Conservation (phyloP, 495 filamentous ascomycete genomes). For the Pyrenopolyporus hunteri region DNA sequence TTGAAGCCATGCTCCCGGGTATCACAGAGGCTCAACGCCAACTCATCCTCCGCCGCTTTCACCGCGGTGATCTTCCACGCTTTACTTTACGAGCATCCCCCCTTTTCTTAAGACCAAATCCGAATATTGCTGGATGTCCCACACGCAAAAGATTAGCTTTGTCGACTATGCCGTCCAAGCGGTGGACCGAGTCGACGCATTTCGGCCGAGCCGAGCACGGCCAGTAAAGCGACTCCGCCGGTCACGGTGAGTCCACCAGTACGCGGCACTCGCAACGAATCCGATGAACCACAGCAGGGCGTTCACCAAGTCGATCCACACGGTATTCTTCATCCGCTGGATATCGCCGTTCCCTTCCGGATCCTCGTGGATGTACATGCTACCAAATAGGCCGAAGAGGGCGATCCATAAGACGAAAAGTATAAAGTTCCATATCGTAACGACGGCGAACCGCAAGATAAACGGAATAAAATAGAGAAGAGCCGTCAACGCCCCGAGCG, state of each 20-base stretch:
- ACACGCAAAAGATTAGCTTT: too few relatives aligned
- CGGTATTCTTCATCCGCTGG: slow-evolving; percentile 80
- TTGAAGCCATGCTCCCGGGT: slow-evolving; percentile 10
- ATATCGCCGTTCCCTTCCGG: slow-evolving; percentile 64
- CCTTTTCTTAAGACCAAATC: too few relatives aligned
- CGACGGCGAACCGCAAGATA: slow-evolving; percentile 57
- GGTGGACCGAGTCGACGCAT: slow-evolving; percentile 28
- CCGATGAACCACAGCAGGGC: slow-evolving; percentile 74
- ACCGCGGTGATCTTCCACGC: not conserved
- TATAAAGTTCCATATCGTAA: slow-evolving; percentile 72
- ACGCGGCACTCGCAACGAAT: slow-evolving; percentile 47
- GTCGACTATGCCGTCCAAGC: slow-evolving; percentile 17
- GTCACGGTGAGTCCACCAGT: slow-evolving; percentile 53
- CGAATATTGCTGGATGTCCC: too few relatives aligned
- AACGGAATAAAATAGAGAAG: slow-evolving; percentile 68
- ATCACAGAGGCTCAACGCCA: slow-evolving; percentile 12
- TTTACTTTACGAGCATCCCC: too few relatives aligned
- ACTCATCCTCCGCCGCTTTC: not conserved
- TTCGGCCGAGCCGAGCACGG: slow-evolving; percentile 49
- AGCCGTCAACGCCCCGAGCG: slow-evolving; percentile 64
- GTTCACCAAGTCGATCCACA: slow-evolving; percentile 81
- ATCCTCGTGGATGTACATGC: slow-evolving; percentile 73
- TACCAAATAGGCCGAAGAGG: slow-evolving; percentile 82
- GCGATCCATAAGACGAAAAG: slow-evolving; percentile 78
- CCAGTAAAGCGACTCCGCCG: slow-evolving; percentile 54